A percentile compares a stretch with the other conserved stretches of the same genome.
phyloP scores from a whole-genome alignment of 2,329 filamentous ascomycete species.

The Trichoderma sp. region DNA sequence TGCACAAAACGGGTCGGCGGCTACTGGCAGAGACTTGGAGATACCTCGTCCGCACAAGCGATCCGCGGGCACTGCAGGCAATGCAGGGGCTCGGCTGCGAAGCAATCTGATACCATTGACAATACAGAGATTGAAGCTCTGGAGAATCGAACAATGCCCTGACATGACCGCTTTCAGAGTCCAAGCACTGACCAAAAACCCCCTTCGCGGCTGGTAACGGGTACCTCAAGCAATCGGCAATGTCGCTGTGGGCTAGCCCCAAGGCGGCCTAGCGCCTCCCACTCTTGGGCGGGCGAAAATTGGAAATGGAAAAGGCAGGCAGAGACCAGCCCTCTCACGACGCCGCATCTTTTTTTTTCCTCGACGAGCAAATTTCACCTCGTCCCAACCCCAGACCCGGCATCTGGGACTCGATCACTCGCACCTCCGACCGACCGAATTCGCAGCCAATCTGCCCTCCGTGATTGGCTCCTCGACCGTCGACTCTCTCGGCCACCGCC shows the following conservation, averaged over 20 bases:
- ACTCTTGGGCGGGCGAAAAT: slow-evolving; percentile 49
- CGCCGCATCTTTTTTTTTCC: slow-evolving; percentile 44
- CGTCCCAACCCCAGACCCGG: slow-evolving; percentile 47
- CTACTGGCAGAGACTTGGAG: slow-evolving; percentile 11
- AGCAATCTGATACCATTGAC: too few species aligned
- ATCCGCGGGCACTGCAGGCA: neutral
- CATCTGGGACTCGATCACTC: slow-evolving; percentile 42
- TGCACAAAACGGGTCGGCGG: slow-evolving; percentile 28
- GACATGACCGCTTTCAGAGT: too few species aligned
- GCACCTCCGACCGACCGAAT: slow-evolving; percentile 27
- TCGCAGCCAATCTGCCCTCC: slow-evolving; percentile 31
- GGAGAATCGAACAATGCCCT: too few species aligned
- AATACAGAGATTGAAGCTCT: too few species aligned
- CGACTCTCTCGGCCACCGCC: slow-evolving; percentile 22
- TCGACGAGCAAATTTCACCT: slow-evolving; percentile 50
- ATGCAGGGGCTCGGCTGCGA: neutral
- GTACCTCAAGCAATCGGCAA: neutral
- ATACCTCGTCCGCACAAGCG: neutral
- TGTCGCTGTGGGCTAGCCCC: slow-evolving; percentile 29
- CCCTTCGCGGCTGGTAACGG: neutral
- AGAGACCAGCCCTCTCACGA: slow-evolving; percentile 43
- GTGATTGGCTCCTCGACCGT: slow-evolving; percentile 23
- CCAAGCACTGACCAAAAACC: too few species aligned
- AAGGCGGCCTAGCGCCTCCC: slow-evolving; percentile 45
- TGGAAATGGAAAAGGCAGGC: slow-evolving; percentile 40